Evolutionary conservation across 768 basidiomycete species (phyloP), one percentile per base, ranked within the genome.

Genomic region (Lentinula guzmanii): DNA sequence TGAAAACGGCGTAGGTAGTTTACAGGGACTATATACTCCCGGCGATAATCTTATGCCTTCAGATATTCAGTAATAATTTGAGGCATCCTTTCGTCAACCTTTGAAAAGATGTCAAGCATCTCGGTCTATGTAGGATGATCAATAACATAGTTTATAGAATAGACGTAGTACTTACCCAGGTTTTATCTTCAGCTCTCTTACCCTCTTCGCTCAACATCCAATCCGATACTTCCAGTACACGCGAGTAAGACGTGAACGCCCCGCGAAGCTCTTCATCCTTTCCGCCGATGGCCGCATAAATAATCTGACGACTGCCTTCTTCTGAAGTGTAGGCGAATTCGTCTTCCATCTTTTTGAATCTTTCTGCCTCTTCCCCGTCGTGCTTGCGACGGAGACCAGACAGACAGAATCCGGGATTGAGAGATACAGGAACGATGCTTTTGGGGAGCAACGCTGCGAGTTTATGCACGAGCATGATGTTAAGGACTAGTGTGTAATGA

Each of bases 301-400:
- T 48, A 28, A 78, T 65, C 52, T 72, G 69, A 13, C 76, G 74
- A 35, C 72, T 72, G 1, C 76, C 76, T 46, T 74, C 66, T 60
- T 75, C 71, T 0, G 69, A 15, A 0, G 71, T 69, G 58, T 59
- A 51, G 4, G 43, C 59, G 15, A 45, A 53, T 0, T n/a, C 42
- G 33, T 69, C 62, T 60, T 62, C 48, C n/a, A 69, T 1, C 3
- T 41, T 31, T 6, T 61, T 31, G 0, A 21, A 45, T 45, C 39
- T 33, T 9, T 35, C 5, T 28, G 18, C 46, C n/a, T 37, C 0
- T 2, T 24, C 46, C 34, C 50, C 57, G 11, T 16, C 16, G 16
- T 41, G 4, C 13, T 60, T 33, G 11, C 66, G 68, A 9, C 64
- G 56, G 39, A 75, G 59, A 24, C 64, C 56, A 8, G 74, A 74